Evolutionary conservation across 148 eudicot species (phyloP).

Genomic region (Vaccinium darrowii): DNA sequence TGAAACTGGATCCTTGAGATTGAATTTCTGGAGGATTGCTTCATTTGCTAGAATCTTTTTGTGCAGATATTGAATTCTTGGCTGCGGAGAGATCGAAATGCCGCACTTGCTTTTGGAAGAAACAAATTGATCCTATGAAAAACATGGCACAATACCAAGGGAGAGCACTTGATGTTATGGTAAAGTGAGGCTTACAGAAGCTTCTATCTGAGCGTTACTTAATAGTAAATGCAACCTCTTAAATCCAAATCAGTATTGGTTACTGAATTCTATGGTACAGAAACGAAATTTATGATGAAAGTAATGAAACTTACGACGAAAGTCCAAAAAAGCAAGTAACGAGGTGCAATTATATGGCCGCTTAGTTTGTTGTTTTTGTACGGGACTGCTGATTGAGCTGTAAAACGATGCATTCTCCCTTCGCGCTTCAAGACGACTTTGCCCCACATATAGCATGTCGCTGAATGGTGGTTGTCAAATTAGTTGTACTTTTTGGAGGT

Average conservation of each 20-base stretch:
- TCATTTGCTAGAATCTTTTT: background rate
- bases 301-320: background rate
- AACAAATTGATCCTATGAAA: constrained; percentile 20
- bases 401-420: background rate
- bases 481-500: background rate
- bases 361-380: background rate
- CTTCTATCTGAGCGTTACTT: background rate
- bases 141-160: constrained; percentile 12
- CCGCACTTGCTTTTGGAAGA: constrained; percentile 23
- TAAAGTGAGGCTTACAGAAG: background rate
- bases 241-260: background rate
- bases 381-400: background rate
- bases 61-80: constrained; percentile 27
- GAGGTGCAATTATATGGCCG: background rate
- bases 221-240: background rate
- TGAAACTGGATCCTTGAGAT: background rate
- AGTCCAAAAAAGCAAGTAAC: background rate
- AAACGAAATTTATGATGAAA: background rate
- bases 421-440: background rate
- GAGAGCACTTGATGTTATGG: constrained; percentile 13
- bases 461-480: background rate
- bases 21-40: background rate
- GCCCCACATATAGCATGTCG: background rate
- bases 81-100: constrained; percentile 14
- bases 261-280: background rate